These are phyloP conservation scores for Globisporangium canariense DNA, from an alignment of 352 stramenopile genomes.

Conservation along the genomic window DNA sequence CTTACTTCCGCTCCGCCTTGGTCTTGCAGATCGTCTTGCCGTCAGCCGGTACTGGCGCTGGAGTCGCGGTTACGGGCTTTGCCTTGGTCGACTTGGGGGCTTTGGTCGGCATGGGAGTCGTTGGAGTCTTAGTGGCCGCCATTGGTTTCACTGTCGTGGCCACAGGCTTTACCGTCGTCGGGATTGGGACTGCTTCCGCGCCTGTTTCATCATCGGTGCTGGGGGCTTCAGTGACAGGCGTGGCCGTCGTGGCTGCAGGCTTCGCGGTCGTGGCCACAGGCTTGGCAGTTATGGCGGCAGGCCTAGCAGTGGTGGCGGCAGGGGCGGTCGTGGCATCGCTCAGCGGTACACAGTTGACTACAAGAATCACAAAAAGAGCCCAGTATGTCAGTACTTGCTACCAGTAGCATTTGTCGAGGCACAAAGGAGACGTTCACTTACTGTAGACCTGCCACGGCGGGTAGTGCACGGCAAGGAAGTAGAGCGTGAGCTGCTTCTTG, in stretches of 20 bases:
- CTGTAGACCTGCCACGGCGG: conserved; percentile 20
- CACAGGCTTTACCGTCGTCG: conserved; percentile 11
- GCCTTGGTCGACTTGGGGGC: background rate
- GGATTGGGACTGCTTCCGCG: background rate
- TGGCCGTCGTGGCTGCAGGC: background rate
- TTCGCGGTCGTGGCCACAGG: background rate
- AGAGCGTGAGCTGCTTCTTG: conserved; percentile 15
- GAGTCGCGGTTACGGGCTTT: background rate
- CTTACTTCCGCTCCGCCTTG: background rate
- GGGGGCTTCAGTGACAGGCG: background rate
- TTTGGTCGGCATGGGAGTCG: background rate
- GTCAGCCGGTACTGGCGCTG: background rate
- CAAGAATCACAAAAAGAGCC: background rate
- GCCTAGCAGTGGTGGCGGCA: background rate
- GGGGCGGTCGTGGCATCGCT: background rate
- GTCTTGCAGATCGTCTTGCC: background rate
- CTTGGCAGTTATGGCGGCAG: background rate
- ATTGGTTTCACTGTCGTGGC: conserved; percentile 19
- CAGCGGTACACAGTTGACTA: conserved; percentile 26
- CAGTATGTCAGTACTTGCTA: background rate
- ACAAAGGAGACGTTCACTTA: conserved; percentile 1
- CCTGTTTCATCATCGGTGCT: background rate
- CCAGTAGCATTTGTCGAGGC: too few relatives aligned
- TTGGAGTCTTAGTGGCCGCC: background rate
- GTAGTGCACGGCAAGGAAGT: conserved; percentile 20